Percentiles rank a stretch among this genome's conserved stretches.
Conservation (phyloP, 352 stramenopile genomes). For the Peronospora farinosa region DNA sequence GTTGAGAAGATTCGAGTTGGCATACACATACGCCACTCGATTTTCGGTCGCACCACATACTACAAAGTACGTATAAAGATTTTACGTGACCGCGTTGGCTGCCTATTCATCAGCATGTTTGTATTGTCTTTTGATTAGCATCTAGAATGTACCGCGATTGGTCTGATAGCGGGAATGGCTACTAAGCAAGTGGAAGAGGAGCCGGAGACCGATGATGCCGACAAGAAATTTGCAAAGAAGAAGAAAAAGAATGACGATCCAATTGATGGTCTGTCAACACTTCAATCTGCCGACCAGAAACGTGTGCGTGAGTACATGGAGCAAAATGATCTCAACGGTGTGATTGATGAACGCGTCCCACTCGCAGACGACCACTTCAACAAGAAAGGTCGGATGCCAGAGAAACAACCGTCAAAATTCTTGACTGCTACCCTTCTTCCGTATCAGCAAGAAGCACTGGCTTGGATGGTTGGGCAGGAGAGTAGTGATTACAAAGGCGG, state of each 20-base stretch:
- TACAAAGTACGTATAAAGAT: conserved; percentile 52
- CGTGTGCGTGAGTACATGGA: conserved; percentile 50
- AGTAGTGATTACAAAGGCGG: conserved; percentile 85
- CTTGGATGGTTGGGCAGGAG: conserved; percentile 94
- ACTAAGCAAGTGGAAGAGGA: conserved; percentile 16
- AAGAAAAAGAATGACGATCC: conserved; percentile 26
- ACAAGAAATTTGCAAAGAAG: conserved; percentile 9
- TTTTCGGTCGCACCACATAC: conserved; percentile 75
- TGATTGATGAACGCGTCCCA: conserved; percentile 66
- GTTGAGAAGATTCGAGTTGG: conserved; percentile 44
- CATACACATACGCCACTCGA: conserved; percentile 61
- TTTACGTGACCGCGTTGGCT: not conserved
- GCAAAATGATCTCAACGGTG: conserved; percentile 37
- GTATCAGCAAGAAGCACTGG: conserved; percentile 97
- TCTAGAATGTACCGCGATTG: conserved; percentile 30
- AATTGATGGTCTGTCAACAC: conserved; percentile 40
- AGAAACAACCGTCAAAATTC: conserved; percentile 64
- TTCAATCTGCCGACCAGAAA: conserved; percentile 41
- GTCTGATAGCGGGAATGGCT: conserved; percentile 12
- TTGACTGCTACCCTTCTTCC: conserved; percentile 90
- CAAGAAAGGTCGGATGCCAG: conserved; percentile 59
- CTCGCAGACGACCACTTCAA: conserved; percentile 64
- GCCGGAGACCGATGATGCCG: conserved; percentile 8
- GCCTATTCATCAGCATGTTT: conserved; percentile 3
- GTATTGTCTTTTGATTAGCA: conserved; percentile 20